Conservation (phyloP, 2,329 filamentous ascomycete species). For the Pestalotiopsis sp. region DNA sequence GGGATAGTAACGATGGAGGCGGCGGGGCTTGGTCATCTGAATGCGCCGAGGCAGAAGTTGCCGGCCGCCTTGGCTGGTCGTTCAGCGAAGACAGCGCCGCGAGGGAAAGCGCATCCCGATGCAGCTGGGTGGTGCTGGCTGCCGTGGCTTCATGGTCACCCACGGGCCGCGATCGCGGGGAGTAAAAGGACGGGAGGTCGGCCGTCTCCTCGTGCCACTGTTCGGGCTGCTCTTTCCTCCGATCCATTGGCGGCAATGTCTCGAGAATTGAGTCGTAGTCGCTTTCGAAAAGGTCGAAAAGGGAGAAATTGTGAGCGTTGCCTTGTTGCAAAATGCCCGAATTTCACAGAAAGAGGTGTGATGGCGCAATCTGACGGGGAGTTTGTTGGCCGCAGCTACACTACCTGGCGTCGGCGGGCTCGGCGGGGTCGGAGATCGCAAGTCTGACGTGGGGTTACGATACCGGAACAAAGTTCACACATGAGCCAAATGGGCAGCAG, state of each 20-base stretch:
- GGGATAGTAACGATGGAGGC: slow-evolving; percentile 77
- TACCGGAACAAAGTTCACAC: neutral
- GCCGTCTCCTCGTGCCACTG: slow-evolving; percentile 31
- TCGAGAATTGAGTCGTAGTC: slow-evolving; percentile 14
- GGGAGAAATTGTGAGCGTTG: neutral
- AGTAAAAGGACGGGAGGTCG: slow-evolving; percentile 48
- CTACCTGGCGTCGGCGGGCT: neutral
- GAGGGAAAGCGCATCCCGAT: slow-evolving; percentile 38
- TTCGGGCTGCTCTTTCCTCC: slow-evolving; percentile 8
- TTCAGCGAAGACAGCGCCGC: slow-evolving; percentile 21
- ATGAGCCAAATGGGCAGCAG: neutral
- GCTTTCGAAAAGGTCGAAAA: neutral
- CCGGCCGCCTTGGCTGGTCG: slow-evolving; percentile 1
- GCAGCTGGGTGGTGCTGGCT: slow-evolving; percentile 14
- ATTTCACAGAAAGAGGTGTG: neutral
- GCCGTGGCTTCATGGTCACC: slow-evolving; percentile 18
- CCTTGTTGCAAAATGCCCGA: neutral
- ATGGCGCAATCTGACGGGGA: neutral
- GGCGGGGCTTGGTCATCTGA: slow-evolving; percentile 28
- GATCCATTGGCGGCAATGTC: slow-evolving; percentile 9
- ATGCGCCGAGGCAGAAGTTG: slow-evolving; percentile 2
- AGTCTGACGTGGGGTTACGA: neutral
- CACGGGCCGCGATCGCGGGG: slow-evolving; percentile 35
- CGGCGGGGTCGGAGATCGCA: neutral
- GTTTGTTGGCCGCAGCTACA: neutral